Percentiles rank a stretch among this genome's conserved stretches.
Conservation (phyloP, 148 eudicot genomes). For the Cornus suecica region DNA sequence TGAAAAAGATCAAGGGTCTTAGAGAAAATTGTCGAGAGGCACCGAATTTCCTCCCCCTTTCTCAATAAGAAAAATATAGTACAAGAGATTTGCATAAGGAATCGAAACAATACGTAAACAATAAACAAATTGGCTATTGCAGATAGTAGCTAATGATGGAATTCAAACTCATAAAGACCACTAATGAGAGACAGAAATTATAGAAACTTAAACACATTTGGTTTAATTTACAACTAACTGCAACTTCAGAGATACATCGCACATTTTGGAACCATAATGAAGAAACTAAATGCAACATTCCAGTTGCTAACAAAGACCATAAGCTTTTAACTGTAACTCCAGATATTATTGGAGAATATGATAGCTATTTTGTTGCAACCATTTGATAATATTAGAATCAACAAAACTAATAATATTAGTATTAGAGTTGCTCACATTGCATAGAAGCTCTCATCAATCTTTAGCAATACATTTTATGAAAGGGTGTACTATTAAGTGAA, state of each 20-base stretch:
- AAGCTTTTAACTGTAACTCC: not conserved
- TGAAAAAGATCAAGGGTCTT: constrained; percentile 16
- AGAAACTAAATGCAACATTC: not conserved
- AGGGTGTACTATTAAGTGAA: not conserved
- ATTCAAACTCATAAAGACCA: not conserved
- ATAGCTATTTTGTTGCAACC: not conserved
- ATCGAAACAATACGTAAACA: not conserved
- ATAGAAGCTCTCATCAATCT: not conserved
- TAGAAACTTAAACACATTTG: not conserved
- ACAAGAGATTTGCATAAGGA: not conserved
- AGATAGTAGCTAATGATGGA: not conserved
- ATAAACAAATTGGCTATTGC: not conserved
- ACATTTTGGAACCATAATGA: not conserved
- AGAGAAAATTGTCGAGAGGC: not conserved
- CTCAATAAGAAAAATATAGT: too few relatives aligned
- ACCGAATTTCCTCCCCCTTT: not conserved
- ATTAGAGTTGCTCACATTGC: not conserved
- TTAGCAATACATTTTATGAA: not conserved
- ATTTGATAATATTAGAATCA: not conserved
- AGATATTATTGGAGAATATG: not conserved
- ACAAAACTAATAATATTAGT: not conserved
- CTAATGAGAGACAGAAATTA: not conserved
- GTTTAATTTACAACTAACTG: not conserved
- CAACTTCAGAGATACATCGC: not conserved
- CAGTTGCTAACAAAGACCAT: not conserved